Percentiles rank a stretch among this genome's conserved stretches.
phyloP scores from a whole-genome alignment of 2,329 filamentous ascomycete species.

The Furcasterigmium sp. region DNA sequence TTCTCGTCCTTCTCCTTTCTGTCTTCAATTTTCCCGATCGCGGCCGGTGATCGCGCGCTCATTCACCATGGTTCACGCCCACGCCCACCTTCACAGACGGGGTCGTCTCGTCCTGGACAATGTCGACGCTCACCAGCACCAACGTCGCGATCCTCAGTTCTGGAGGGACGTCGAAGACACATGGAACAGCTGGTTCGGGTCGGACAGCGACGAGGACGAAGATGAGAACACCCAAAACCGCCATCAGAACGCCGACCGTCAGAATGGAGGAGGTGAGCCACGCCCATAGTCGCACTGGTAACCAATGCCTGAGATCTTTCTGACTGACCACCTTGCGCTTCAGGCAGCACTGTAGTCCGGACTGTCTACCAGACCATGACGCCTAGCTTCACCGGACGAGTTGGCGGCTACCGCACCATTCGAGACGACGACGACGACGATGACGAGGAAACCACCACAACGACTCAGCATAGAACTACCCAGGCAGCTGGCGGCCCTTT shows the following conservation, averaged over 20 bases:
- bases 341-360: slow-evolving; percentile 20
- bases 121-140: slow-evolving; percentile 7
- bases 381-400: slow-evolving; percentile 33
- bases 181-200: slow-evolving; percentile 6
- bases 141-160: slow-evolving; percentile 9
- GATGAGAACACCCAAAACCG: slow-evolving; percentile 1
- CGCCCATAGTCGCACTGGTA: neutral
- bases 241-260: neutral
- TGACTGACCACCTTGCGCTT: neutral
- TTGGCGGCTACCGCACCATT: slow-evolving; percentile 36
- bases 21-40: too few relatives aligned
- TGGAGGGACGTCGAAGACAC: slow-evolving; percentile 8
- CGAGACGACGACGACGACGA: slow-evolving; percentile 20
- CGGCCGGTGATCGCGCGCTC: too few relatives aligned
- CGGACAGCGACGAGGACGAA: slow-evolving; percentile 1
- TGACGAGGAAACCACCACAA: slow-evolving; percentile 13
- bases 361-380: slow-evolving; percentile 37
- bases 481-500: slow-evolving; percentile 3
- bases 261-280: slow-evolving; percentile 6
- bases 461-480: slow-evolving; percentile 9
- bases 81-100: slow-evolving; percentile 4
- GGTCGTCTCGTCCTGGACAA: neutral
- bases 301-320: neutral
- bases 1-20: too few relatives aligned
- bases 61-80: slow-evolving; percentile 9